Conservation (phyloP, 192 early-diverging fungal genomes). For the Podila clonocystis region DNA sequence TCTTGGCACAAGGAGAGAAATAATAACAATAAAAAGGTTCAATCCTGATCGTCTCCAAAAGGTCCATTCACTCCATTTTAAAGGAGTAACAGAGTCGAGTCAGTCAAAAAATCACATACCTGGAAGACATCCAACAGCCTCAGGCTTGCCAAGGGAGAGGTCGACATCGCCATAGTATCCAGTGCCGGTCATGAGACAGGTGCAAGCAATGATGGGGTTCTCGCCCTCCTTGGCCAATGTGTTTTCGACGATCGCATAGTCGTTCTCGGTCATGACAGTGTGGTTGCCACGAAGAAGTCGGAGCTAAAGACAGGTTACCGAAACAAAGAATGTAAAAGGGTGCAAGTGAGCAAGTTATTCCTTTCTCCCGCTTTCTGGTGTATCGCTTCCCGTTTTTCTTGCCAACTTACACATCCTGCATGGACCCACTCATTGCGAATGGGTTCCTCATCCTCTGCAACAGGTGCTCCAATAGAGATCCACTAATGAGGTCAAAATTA, state of each 20-base stretch:
- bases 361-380: not conserved
- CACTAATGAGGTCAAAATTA: not conserved
- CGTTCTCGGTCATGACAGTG: conserved; percentile 15
- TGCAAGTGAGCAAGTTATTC: not conserved
- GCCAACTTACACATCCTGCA: not conserved
- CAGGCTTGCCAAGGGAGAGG: conserved; percentile 13
- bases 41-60: not conserved
- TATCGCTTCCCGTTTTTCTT: not conserved
- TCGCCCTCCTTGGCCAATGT: conserved; percentile 20
- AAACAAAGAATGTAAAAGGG: not conserved
- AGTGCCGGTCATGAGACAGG: conserved; percentile 2
- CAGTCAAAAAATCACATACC: not conserved
- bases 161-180: conserved; percentile 26
- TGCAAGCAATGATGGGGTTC: conserved; percentile 33
- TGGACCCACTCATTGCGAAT: not conserved
- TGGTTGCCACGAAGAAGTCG: conserved; percentile 22
- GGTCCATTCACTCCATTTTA: not conserved
- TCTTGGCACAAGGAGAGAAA: not conserved
- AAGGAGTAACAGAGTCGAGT: no score
- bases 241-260: conserved; percentile 41
- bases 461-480: not conserved
- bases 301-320: not conserved
- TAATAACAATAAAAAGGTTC: not conserved
- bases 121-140: conserved; percentile 20
- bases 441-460: conserved; percentile 1